Conservation (phyloP, 2,329 filamentous ascomycete species). For the Aspergillus sp. region DNA sequence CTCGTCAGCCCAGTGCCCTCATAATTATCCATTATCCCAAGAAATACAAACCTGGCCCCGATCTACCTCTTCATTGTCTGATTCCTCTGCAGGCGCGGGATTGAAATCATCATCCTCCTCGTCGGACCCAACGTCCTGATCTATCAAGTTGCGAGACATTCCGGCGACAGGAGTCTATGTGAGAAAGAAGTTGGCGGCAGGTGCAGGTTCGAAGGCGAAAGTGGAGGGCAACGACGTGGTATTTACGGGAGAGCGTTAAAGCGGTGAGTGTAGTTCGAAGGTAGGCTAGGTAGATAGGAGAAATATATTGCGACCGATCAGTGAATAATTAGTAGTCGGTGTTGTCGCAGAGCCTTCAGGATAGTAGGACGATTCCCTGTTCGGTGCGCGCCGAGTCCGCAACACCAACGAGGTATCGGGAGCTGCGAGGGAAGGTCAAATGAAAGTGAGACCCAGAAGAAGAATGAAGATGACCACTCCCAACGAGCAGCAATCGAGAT, state of each 20-base stretch:
- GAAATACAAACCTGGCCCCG: slow-evolving; percentile 32
- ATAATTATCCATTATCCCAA: neutral
- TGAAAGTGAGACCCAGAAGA: neutral
- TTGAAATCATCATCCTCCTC: slow-evolving; percentile 91
- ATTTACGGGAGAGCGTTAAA: neutral
- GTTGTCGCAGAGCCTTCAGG: neutral
- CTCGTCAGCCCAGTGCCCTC: slow-evolving; percentile 25
- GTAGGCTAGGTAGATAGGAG: neutral
- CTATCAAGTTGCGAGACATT: slow-evolving; percentile 51
- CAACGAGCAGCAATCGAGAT: neutral
- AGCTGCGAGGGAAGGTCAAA: slow-evolving; percentile 3
- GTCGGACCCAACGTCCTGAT: slow-evolving; percentile 59
- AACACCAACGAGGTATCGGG: slow-evolving; percentile 19
- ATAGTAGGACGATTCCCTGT: slow-evolving; percentile 5
- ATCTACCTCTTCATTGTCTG: slow-evolving; percentile 67
- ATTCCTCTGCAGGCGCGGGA: slow-evolving; percentile 73
- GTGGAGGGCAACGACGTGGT: neutral
- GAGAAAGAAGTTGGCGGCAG: neutral
- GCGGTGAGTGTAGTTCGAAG: neutral
- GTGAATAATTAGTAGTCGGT: neutral
- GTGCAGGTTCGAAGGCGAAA: neutral
- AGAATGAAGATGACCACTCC: slow-evolving; percentile 4
- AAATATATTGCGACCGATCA: neutral
- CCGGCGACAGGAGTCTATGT: neutral
- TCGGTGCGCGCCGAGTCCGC: slow-evolving; percentile 27